Base-by-base conservation (phyloP, 352 stramenopile species). In the Phytophthora crassamura region DNA sequence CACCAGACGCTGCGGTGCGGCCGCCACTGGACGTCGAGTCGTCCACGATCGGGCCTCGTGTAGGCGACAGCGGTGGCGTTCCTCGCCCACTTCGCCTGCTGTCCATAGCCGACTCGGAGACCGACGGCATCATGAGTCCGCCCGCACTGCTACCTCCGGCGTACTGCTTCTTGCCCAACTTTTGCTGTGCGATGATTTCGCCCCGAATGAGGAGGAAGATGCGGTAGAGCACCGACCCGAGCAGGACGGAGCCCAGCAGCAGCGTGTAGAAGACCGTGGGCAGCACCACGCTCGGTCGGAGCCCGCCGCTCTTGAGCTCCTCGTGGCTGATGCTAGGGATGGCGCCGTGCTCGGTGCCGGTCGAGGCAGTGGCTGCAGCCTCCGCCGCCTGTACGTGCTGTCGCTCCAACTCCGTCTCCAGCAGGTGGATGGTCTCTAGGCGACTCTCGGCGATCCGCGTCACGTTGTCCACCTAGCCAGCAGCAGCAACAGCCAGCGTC, bases 391-490 rank as follows among this genome's bases (percentile, higher is more conserved):
- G 58, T 4, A 90, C 68, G 2, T 84, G 78, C 55, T 89, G 76
- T 39, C 75, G 74, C 60, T 93, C 81, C 22, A 93, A 72, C 59
- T 90, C 76, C 16, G 80, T 78, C 74, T 93, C 84, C 14, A 93
- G 77, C 41, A 90, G 28, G 52, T 92, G 81, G 47, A 92, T 89
- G 47, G 75, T 92, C 47, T 90, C 78, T 7, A 89, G 55, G 22
- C 84, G 79, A 58, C 78, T 88, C 28, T 88, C 76, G 2, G 84
- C 82, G 43, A 93, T 75, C 32, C 79, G 78, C 39, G 84, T 88
- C 55, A 86, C 76, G 68, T 90, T 93, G 18, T 83, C 82, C 43
- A 90, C 55, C 79, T 89, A 7, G 40, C 18, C 49, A 49, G 38
- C 14, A 55, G 4, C 48, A 57, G 14, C 25, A 64, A 40, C 51